These are phyloP conservation scores for Sporothrix brunneoviolacea DNA, from an alignment of 2,329 filamentous ascomycete species.

Conservation along the genomic window DNA sequence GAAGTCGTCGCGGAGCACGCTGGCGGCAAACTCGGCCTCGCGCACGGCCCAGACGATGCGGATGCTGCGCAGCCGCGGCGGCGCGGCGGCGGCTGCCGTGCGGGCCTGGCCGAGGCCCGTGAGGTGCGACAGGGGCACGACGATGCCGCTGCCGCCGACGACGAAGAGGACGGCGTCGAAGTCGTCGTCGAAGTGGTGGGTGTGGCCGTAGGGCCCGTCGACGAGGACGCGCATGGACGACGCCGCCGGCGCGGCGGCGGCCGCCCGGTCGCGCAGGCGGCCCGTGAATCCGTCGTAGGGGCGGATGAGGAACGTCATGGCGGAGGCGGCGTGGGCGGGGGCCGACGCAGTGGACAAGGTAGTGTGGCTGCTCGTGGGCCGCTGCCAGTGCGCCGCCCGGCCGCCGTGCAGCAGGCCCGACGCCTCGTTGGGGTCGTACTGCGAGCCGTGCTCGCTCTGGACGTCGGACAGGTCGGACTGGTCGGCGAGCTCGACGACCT, in stretches of 20 bases:
- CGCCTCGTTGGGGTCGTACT: not conserved
- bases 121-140: slow-evolving; percentile 17
- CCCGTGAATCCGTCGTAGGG: slow-evolving; percentile 19
- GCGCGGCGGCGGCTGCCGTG: not conserved
- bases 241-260: not conserved
- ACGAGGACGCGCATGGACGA: slow-evolving; percentile 14
- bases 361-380: slow-evolving; percentile 5
- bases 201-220: slow-evolving; percentile 18
- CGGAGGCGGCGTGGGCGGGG: not conserved
- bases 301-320: slow-evolving; percentile 17
- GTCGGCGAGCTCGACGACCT: slow-evolving; percentile 1
- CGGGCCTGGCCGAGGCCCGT: slow-evolving; percentile 10
- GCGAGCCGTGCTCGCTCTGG: not conserved
- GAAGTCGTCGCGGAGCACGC: slow-evolving; percentile 12
- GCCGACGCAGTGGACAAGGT: not conserved
- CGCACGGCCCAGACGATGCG: slow-evolving; percentile 19
- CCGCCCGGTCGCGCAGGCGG: slow-evolving; percentile 16
- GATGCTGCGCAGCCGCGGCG: slow-evolving; percentile 4
- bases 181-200: slow-evolving; percentile 5
- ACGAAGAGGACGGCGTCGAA: slow-evolving; percentile 16
- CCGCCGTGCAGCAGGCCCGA: not conserved
- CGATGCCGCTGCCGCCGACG: slow-evolving; percentile 19
- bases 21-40: slow-evolving; percentile 14
- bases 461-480: slow-evolving; percentile 1
- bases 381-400: too few relatives aligned